Conservation (phyloP, 805 yeast genomes). For the Sugiyamaella mastotermitis region DNA sequence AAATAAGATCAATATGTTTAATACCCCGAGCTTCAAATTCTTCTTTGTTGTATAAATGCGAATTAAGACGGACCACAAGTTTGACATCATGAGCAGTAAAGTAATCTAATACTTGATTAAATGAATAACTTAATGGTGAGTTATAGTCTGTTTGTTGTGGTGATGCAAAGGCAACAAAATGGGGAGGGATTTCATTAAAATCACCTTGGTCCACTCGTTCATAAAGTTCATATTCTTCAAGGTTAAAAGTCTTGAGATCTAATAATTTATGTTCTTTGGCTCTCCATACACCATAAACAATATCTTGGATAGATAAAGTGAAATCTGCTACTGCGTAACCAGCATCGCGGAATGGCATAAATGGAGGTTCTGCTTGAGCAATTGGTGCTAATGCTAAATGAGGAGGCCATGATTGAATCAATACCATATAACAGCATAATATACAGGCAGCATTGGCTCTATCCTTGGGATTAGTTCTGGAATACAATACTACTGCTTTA, state of each 20-base stretch:
- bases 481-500: conserved; percentile 86
- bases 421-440: conserved; percentile 86
- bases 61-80: conserved; percentile 85
- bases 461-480: conserved; percentile 71
- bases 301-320: conserved; percentile 87
- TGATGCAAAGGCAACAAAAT: conserved; percentile 95
- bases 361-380: conserved; percentile 86
- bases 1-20: conserved; percentile 89
- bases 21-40: conserved; percentile 82
- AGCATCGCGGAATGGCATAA: conserved; percentile 94
- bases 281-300: conserved; percentile 95
- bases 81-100: conserved; percentile 71
- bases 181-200: conserved; percentile 84
- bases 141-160: conserved; percentile 49
- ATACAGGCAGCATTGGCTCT: conserved; percentile 94
- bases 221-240: conserved; percentile 90
- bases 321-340: conserved; percentile 96
- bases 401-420: conserved; percentile 97
- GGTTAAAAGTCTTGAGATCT: conserved; percentile 77
- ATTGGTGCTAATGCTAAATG: conserved; percentile 95
- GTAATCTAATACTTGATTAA: conserved; percentile 72
- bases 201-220: conserved; percentile 98
- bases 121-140: conserved; percentile 31
- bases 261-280: conserved; percentile 90
- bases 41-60: conserved; percentile 78